Base-by-base conservation (phyloP, 495 filamentous ascomycete genomes). In the Xylaria castorea region DNA sequence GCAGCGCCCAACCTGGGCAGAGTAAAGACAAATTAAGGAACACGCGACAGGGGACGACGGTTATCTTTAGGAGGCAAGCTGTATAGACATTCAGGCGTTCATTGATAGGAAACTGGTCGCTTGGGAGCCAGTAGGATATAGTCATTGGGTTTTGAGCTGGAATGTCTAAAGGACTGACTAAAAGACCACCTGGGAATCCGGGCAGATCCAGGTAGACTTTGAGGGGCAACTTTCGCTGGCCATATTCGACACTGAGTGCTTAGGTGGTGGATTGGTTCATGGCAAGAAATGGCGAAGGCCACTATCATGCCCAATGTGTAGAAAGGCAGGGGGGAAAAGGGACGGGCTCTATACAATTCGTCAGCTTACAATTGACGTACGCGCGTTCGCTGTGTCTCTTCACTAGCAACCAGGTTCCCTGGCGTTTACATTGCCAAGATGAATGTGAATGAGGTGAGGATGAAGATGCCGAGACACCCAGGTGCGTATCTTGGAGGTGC, bases 41-140 rank as follows among this genome's bases (percentile, higher is more conserved):
- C n/a, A 44, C 34, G 36, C 61, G 61, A 63, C 36, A 27, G 38
- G 32, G 12, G n/a, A 42, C 5, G 12, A 65, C 7, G 38, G 62
- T 18, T 42, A 16, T 16, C 27, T 8, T 50, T 66, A 34, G 40
- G 40, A 66, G 30, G 18, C 64, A 53, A 34, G 42, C 42, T 38
- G 18, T 38, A 66, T 66, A 66, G 64, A 66, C 46, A 66, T 53
- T 38, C 64, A 53, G 64, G 64, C 64, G 64, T 66, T 66, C n/a
- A 53, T 20, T 63, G 46, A 66, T 50, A 32, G 46, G 18, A 51
- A 34, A 66, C 46, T 53, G 64, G 64, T 66, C 46, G 53, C 42
- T 50, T 32, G n/a, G 46, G 12, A 66, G 34, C 20, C 18, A 12
- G 64, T 11, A 30, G 30, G 30, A 34, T 25, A 66, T 25, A 46